Evolutionary conservation across 75 land plant genomes (phyloP), one percentile per base, ranked within the genome.

Genomic region (Ceratopteris richardii): DNA sequence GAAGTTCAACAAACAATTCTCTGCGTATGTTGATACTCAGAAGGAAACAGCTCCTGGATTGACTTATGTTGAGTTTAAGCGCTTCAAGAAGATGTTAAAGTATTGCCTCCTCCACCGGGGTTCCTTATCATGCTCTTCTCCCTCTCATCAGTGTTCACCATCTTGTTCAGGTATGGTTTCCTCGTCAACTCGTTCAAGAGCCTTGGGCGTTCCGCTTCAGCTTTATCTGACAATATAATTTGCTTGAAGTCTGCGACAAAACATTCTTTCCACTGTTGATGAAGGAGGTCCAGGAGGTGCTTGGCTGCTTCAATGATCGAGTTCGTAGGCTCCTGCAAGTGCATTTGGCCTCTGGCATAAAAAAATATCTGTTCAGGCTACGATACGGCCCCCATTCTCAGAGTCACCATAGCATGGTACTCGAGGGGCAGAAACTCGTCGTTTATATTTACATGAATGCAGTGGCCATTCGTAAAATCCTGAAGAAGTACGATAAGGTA

Each of bases 401-500:
- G n/a, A n/a, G 59, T 36, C 68, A 82, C 64, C 63, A 63, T 40
- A 43, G 47, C 11, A 63, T 81, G 74, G 66, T 69, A 17, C 71
- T 68, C 62, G 80, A 85, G 62, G 86, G 90, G 11, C 64, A 69
- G 52, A 57, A 72, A 58, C 58, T 88, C 36, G 74, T 88, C 26
- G 77, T 67, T 50, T 88, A 88, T 58, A 73, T 74, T 2, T 74
- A 76, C 28, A 80, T 88, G 90, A 88, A 88, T 61, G 83, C 94
- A 13, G 68, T 67, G 48, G 94, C 94, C n/a, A 71, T 88, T 20
- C 72, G 83, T 0, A 88, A 88, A 60, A 88, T 88, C 39, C 68
- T 88, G 4, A 88, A 88, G 75, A 88, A 88, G 30, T 88, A 88
- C 60, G 94, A 88, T 68, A 88, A 88, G 51, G 94, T 88, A 70